These are phyloP conservation scores for Eudorina sp. DNA, from an alignment of 139 green algal species.

Conservation along the genomic window DNA sequence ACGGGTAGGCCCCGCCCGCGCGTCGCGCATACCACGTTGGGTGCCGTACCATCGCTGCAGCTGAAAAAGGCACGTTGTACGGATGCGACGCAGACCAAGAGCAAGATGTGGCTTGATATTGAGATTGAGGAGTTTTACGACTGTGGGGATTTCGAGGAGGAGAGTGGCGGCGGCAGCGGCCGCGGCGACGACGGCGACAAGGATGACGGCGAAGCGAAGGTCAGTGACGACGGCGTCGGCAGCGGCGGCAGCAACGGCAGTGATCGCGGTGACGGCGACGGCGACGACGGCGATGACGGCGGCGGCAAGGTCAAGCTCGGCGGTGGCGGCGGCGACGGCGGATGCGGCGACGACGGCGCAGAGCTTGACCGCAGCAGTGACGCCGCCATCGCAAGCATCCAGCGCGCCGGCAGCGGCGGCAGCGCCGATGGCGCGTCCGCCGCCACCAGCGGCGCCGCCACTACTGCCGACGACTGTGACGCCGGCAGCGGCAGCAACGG, in stretches of 20 bases:
- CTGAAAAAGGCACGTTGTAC: not conserved
- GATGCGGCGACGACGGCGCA: not conserved
- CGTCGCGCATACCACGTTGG: too few relatives aligned
- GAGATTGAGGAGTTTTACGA: not conserved
- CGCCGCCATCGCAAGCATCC: not conserved
- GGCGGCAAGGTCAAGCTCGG: not conserved
- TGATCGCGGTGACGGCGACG: not conserved
- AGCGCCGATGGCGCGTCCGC: not conserved
- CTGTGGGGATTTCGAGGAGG: too few relatives aligned
- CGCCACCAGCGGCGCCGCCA: not conserved
- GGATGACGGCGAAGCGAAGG: not conserved
- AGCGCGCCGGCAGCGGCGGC: not conserved
- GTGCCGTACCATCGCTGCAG: not conserved
- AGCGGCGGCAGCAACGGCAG: not conserved
- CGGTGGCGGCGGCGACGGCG: not conserved
- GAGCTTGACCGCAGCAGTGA: not conserved
- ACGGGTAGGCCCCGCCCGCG: too few relatives aligned
- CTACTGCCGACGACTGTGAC: not conserved
- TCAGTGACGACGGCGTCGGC: not conserved
- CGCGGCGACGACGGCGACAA: too few relatives aligned
- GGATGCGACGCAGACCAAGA: conserved; percentile 37
- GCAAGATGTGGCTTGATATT: conserved; percentile 43
- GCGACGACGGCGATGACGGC: not conserved
- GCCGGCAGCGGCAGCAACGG: too few relatives aligned
- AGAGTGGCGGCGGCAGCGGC: too few relatives aligned